Percentiles rank a stretch among this genome's conserved stretches.
Conservation (phyloP, 2,329 filamentous ascomycete genomes). For the Herpotrichia juniperi region DNA sequence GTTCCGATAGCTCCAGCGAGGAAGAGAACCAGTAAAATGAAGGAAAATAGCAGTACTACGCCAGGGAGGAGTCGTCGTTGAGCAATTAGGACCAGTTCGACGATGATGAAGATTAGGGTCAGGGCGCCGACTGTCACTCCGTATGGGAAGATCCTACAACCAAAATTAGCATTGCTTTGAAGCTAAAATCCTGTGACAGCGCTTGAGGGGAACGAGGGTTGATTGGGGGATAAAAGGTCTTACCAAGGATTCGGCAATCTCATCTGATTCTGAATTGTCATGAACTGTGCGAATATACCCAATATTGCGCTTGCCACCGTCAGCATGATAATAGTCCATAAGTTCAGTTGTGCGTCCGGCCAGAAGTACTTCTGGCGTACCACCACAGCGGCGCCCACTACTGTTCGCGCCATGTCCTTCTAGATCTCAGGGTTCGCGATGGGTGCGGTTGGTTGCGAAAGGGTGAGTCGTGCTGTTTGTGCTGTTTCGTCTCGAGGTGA, state of each 20-base stretch:
- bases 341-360: slow-evolving; percentile 68
- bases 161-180: no score
- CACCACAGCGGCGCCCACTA: slow-evolving; percentile 48
- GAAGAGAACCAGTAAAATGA: slow-evolving; percentile 67
- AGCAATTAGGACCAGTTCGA: slow-evolving; percentile 62
- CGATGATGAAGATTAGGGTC: slow-evolving; percentile 63
- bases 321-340: slow-evolving; percentile 69
- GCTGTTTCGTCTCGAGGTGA: neutral
- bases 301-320: slow-evolving; percentile 63
- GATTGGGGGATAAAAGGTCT: slow-evolving; percentile 25
- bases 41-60: slow-evolving; percentile 64
- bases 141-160: slow-evolving; percentile 68
- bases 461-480: slow-evolving; percentile 1
- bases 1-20: slow-evolving; percentile 68
- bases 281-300: slow-evolving; percentile 66
- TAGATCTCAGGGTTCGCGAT: neutral
- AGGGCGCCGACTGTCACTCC: slow-evolving; percentile 64
- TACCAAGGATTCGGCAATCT: slow-evolving; percentile 65
- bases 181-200: no score
- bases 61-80: slow-evolving; percentile 64
- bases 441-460: neutral
- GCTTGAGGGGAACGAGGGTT: slow-evolving; percentile 2
- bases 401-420: slow-evolving; percentile 44
- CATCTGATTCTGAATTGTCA: slow-evolving; percentile 63
- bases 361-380: slow-evolving; percentile 64